Conservation (phyloP, 1,139 yeast species). For the Suhomyces atakaporum region DNA sequence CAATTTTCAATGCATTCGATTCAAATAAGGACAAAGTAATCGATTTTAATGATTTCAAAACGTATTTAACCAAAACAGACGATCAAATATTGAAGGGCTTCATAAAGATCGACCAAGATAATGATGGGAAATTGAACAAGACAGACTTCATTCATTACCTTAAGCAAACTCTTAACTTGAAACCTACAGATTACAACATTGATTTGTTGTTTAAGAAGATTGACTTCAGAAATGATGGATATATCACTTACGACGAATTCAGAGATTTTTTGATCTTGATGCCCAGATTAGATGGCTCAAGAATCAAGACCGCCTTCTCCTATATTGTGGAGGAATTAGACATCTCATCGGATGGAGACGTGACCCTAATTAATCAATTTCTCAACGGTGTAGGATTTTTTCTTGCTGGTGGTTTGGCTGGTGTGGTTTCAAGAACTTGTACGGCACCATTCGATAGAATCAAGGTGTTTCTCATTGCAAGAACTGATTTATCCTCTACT, state of each 20-base stretch:
- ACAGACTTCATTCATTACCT: constrained; percentile 70
- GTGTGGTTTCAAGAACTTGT: constrained; percentile 94
- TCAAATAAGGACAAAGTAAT: constrained; percentile 56
- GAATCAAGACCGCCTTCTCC: constrained; percentile 77
- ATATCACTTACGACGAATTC: constrained; percentile 83
- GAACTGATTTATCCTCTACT: constrained; percentile 78
- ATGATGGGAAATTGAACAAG: constrained; percentile 71
- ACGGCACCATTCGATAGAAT: constrained; percentile 97
- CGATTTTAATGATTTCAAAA: constrained; percentile 62
- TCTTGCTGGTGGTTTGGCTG: constrained; percentile 92
- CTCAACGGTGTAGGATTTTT: constrained; percentile 87
- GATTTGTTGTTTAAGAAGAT: constrained; percentile 61
- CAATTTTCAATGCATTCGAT: constrained; percentile 59
- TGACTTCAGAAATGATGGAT: constrained; percentile 65
- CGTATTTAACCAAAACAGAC: constrained; percentile 64
- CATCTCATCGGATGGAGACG: constrained; percentile 88
- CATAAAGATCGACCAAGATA: constrained; percentile 66
- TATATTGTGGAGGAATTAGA: constrained; percentile 81
- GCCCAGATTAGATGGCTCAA: constrained; percentile 71
- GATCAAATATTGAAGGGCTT: constrained; percentile 72
- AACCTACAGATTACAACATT: constrained; percentile 56
- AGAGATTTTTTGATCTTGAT: constrained; percentile 77
- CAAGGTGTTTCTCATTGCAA: constrained; percentile 89
- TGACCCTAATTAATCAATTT: constrained; percentile 75
- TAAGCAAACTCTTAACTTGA: constrained; percentile 49